These are phyloP conservation scores for Pseudocohnilembus persalinus DNA, from an alignment of 169 alveolate genomes.

Conservation along the genomic window DNA sequence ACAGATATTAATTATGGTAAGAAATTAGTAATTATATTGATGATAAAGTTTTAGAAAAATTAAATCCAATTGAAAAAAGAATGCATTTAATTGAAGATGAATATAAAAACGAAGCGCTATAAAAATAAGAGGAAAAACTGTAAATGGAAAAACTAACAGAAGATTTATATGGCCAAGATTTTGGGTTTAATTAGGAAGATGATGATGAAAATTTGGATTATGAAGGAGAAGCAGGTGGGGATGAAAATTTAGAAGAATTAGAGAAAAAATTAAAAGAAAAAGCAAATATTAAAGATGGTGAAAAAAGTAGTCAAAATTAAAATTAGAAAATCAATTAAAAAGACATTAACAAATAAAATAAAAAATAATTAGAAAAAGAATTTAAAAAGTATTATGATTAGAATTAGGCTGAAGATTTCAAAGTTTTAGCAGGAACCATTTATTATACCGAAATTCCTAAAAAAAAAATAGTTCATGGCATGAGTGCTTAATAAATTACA, in stretches of 20 bases:
- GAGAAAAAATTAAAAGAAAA: conserved; percentile 13
- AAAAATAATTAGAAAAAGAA: conserved; percentile 23
- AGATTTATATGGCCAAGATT: neutral
- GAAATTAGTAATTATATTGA: conserved; percentile 31
- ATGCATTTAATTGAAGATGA: conserved; percentile 27
- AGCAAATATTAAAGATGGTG: neutral
- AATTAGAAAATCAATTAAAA: no score
- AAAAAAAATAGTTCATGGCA: conserved; percentile 31
- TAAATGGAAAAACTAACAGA: neutral
- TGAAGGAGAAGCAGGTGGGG: neutral
- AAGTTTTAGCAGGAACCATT: conserved; percentile 24
- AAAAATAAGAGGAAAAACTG: neutral
- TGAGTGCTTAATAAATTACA: conserved; percentile 39
- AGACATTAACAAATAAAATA: conserved; percentile 26
- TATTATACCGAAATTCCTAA: conserved; percentile 58
- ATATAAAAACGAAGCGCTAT: neutral
- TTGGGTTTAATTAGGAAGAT: neutral
- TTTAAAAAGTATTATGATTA: conserved; percentile 26
- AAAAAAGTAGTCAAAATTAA: no score
- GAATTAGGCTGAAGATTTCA: conserved; percentile 16
- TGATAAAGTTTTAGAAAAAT: conserved; percentile 39
- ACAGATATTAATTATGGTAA: conserved; percentile 44
- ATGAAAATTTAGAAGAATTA: conserved; percentile 10
- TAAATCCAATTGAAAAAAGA: conserved; percentile 48
- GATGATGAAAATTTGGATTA: neutral